These are phyloP conservation scores for Trichoderma asperellum DNA, from an alignment of 2,329 filamentous ascomycete species.

Conservation along the genomic window DNA sequence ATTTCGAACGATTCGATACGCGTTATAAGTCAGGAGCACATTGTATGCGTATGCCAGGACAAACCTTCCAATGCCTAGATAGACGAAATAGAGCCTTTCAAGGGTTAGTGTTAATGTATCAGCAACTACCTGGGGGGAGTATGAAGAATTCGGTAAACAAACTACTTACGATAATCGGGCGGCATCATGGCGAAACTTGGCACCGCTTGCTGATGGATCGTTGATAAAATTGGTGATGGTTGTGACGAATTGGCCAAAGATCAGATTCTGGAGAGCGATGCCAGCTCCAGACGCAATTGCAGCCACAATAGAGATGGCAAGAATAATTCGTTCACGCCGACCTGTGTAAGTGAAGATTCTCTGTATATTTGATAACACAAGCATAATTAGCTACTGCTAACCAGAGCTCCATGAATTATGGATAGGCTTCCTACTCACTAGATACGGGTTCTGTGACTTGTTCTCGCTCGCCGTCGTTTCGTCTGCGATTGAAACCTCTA, in stretches of 20 bases:
- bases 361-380: neutral
- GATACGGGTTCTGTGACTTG: slow-evolving; percentile 12
- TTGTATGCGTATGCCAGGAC: slow-evolving; percentile 53
- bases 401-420: neutral
- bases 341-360: slow-evolving; percentile 20
- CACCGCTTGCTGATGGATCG: slow-evolving; percentile 32
- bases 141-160: neutral
- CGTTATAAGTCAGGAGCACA: slow-evolving; percentile 52
- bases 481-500: neutral
- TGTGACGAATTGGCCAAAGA: slow-evolving; percentile 46
- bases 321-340: neutral
- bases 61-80: slow-evolving; percentile 60
- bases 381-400: neutral
- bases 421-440: slow-evolving; percentile 1
- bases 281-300: slow-evolving; percentile 45
- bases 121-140: neutral
- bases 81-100: slow-evolving; percentile 59
- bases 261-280: slow-evolving; percentile 45
- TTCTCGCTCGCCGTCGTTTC: neutral
- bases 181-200: slow-evolving; percentile 39
- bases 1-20: slow-evolving; percentile 55
- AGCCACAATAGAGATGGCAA: slow-evolving; percentile 34
- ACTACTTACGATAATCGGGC: slow-evolving; percentile 40
- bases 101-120: slow-evolving; percentile 49
- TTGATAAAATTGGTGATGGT: slow-evolving; percentile 42